Evolutionary conservation across 306 rosid species (phyloP), one percentile per base, ranked within the genome.

Genomic region (Myrica gale): DNA sequence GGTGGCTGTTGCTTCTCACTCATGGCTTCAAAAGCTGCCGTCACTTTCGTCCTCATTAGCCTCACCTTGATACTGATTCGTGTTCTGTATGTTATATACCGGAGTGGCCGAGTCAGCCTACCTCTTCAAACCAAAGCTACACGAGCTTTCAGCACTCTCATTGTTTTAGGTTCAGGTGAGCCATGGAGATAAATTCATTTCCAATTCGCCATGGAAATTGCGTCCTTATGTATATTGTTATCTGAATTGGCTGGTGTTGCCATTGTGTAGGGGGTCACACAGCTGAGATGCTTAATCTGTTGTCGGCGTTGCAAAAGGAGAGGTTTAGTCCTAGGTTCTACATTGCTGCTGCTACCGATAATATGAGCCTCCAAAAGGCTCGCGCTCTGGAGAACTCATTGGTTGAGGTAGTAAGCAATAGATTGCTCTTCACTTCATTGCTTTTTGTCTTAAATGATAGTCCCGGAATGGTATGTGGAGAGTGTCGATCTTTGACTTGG

Each of bases 311-410:
- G 71, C 87, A 68, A 37, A 82, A 54, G 15, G 85, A 75, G 45
- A 75, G 82, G 74, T 80, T 82, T 72, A 58, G 72, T 68, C 87
- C 87, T 11, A 82, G 90, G 77, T 82, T 77, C 78, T 87, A 84
- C 62, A 72, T 84, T 58, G 88, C 88, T 17, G 88, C 88, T 8
- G 85, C 88, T 51, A 87, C 87, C 4, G 87, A 87, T 63, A 80
- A 79, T 72, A 87, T 84, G 90, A 87, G 88, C 71, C 85, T 87
- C 68, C 85, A 80, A 44, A 87, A 87, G 56, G 90, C 88, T 72
- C 87, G 80, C 71, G 37, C 74, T 9, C 73, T 80, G 0, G 90
- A 80, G 67, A 17, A 9, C 12, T 48, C 79, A 42, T 17, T 68
- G 17, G 68, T 53, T 11, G 72, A 63, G 37, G 76, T 74, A 83